Evolutionary conservation across 2,329 filamentous ascomycete species (phyloP), one percentile per base, ranked within the genome.

Genomic region (Cytospora leucostoma): DNA sequence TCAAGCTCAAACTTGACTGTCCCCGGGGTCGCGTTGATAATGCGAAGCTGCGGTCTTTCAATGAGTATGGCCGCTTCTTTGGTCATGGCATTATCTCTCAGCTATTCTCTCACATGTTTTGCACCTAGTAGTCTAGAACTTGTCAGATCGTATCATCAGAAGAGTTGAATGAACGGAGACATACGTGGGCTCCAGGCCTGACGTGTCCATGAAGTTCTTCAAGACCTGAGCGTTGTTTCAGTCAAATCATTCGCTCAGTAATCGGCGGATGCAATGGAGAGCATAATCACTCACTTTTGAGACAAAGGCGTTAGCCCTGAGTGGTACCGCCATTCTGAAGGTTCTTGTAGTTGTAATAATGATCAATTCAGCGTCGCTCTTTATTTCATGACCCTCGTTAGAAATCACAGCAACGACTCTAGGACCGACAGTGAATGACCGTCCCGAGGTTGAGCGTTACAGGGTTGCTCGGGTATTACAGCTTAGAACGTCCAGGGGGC

Each of bases 171-270:
- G 10, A 2, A 37, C 32, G 8, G 40, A 13, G 1, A 73, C 78
- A 70, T 73, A 96, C 93, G 91, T 90, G 74, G 92, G 92, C 75
- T 97, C 94, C 21, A 98, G 79, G 7, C 93, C 93, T 6, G 93
- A 97, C 67, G 92, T 90, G 68, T 85, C 84, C 79, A 91, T 86
- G 76, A 97, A 97, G 2, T 91, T 93, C 74, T 90, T 89, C 80
- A 92, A 84, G 54, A 96, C 92, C 92, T 95, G 64, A 19, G n/a
- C 19, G 47, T 15, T 37, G 63, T 49, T 62, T 65, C 49, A 61
- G 64, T 11, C 15, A 12, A 33, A 44, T 38, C 40, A 35, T 37
- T 11, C 47, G 27, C 21, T 47, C 13, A n/a, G 49, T 5, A 34
- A 47, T 19, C 15, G 54, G 21, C 35, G 3, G 2, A 34, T 44